Conservation (phyloP, 208 protist genomes). For the Cochliopodium minus region DNA sequence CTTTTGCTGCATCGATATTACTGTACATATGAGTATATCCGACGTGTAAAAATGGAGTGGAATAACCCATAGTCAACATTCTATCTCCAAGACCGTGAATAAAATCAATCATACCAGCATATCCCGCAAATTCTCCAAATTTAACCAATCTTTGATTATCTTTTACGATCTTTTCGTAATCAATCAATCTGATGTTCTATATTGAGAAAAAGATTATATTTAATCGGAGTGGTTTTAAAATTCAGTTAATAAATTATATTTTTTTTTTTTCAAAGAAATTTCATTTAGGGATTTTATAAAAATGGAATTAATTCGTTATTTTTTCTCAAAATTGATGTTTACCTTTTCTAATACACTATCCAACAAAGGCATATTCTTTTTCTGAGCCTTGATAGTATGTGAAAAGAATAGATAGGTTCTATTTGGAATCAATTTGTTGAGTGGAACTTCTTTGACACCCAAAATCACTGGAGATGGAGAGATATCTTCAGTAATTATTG, state of each 20-base stretch:
- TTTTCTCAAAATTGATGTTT: too few relatives aligned
- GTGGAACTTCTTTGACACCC: constrained; percentile 51
- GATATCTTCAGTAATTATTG: constrained; percentile 38
- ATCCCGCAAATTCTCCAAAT: constrained; percentile 50
- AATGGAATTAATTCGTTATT: too few relatives aligned
- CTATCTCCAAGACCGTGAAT: constrained; percentile 38
- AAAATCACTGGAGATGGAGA: constrained; percentile 30
- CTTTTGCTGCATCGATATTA: constrained; percentile 24
- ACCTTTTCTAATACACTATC: constrained; percentile 37
- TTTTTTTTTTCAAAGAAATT: too few relatives aligned
- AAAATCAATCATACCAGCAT: constrained; percentile 46
- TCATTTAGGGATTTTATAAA: too few relatives aligned
- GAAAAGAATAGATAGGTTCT: constrained; percentile 50
- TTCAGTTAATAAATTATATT: too few relatives aligned
- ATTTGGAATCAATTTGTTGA: constrained; percentile 22
- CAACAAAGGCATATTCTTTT: constrained; percentile 51
- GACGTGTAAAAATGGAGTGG: constrained; percentile 44
- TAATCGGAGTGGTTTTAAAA: too few relatives aligned
- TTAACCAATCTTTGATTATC: constrained; percentile 33
- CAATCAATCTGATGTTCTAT: constrained; percentile 47
- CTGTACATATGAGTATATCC: constrained; percentile 31
- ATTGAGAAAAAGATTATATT: too few relatives aligned
- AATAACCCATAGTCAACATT: constrained; percentile 32
- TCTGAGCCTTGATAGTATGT: constrained; percentile 57
- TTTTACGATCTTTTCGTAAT: constrained; percentile 46